Evolutionary conservation across 768 basidiomycete species (phyloP), one percentile per base, ranked within the genome.

Genomic region (Kwoniella dejecticola): DNA sequence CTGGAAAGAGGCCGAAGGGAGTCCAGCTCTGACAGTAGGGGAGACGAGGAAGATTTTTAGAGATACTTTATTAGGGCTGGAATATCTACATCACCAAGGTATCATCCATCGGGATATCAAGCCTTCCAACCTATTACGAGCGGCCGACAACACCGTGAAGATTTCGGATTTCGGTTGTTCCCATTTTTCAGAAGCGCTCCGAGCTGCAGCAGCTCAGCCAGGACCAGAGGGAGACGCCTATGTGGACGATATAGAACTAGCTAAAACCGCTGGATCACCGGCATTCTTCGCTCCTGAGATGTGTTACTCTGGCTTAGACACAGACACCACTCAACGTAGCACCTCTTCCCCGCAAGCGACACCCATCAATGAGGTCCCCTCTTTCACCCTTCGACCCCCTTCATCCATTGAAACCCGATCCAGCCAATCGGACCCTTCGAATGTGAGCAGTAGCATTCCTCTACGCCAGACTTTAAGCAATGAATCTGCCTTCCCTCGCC

Each of bases 41-140:
- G 90, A 98, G 76, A 88, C 89, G 12, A 82, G 93, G 40, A 84
- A 88, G 38, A 94, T 95, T 45, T 88, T 93, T 75, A 86, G 95
- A 55, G 96, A 98, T 79, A 89, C 93, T 50, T 86, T 96, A 48
- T 85, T 95, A 24, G 96, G 96, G 26, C 84, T 99, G 48, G 93
- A 97, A 76, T 99, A 98, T 78, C 82, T 99, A 1, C 96, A 99
- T 76, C 86, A 89, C 72, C 93, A 98, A 75, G 96, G 95, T 23
- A 98, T 99, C 78, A 97, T 99, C 50, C 96, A 99, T 80, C 90
- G 96, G 59, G 96, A 99, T 81, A 98, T 99, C 82, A 99, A 99
- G 77, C 96, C 96, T 26, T 91, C 93, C 46, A 99, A 99, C 79
- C 86, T 99, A 23, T 84, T 99, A 27, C 92, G 90, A 87, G 89